phyloP scores from a whole-genome alignment of 2,329 filamentous ascomycete species.

The Hymenoscyphus albidus region DNA sequence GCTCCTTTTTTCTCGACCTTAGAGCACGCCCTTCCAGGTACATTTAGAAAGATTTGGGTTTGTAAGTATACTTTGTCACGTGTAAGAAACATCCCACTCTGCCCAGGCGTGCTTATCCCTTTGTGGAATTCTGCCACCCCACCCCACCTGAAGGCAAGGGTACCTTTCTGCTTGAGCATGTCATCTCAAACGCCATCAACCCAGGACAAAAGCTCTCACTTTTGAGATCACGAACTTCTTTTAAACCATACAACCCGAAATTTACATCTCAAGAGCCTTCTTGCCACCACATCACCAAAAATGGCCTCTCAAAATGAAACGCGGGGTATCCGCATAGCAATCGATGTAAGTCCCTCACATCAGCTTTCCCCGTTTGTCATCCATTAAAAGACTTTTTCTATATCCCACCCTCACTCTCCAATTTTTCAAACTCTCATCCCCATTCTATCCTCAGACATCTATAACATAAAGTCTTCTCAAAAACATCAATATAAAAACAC shows the following conservation, averaged over 20 bases:
- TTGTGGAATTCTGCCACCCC: neutral
- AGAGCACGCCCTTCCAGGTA: neutral
- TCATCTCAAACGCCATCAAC: neutral
- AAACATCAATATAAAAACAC: neutral
- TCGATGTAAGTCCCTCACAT: constrained; percentile 34
- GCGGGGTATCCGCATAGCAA: constrained; percentile 69
- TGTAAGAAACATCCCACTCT: neutral
- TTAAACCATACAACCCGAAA: neutral
- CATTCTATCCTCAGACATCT: neutral
- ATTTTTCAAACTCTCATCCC: neutral
- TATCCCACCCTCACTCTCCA: neutral
- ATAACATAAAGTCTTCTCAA: neutral
- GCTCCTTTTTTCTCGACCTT: too few relatives aligned
- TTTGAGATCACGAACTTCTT: neutral
- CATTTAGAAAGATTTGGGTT: neutral
- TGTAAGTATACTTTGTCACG: neutral
- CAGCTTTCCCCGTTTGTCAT: neutral
- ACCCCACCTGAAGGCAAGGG: neutral
- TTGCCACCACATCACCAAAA: constrained; percentile 3
- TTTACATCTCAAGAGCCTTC: neutral
- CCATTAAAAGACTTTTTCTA: neutral
- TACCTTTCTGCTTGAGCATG: neutral
- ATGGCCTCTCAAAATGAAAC: constrained; percentile 22
- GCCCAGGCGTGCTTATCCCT: neutral
- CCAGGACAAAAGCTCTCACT: neutral